Evolutionary conservation across 1,139 yeast species (phyloP).

Genomic region (Sugiyamaella novakii): DNA sequence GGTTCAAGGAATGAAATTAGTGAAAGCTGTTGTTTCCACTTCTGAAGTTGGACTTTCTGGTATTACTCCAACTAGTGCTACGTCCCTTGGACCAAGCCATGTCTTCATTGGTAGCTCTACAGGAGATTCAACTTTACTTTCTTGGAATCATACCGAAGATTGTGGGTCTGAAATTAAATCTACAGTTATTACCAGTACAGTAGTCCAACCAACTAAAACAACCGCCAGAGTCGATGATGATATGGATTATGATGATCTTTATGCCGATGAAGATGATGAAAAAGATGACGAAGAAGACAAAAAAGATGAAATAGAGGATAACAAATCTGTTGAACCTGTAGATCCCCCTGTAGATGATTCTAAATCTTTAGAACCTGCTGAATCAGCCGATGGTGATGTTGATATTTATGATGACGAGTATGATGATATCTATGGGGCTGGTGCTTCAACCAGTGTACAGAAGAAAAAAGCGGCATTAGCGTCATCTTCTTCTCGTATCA

Average conservation of each 20-base stretch:
- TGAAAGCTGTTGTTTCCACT: constrained; percentile 25
- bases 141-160: constrained; percentile 39
- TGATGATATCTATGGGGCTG: constrained; percentile 45
- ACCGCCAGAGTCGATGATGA: constrained; percentile 43
- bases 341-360: constrained; percentile 21
- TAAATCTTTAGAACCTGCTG: constrained; percentile 16
- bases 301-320: neutral
- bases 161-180: neutral
- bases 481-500: constrained; percentile 7
- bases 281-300: neutral
- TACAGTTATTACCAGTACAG: constrained; percentile 10
- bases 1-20: constrained; percentile 42
- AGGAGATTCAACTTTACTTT: constrained; percentile 47
- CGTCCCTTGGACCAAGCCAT: constrained; percentile 28
- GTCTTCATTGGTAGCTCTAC: constrained; percentile 51
- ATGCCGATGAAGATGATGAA: constrained; percentile 36
- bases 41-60: constrained; percentile 22
- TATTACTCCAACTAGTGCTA: constrained; percentile 32
- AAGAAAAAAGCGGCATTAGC: constrained; percentile 5
- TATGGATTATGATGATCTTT: constrained; percentile 33
- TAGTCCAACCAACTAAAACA: neutral
- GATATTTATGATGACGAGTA: constrained; percentile 45
- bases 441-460: constrained; percentile 7
- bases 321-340: neutral
- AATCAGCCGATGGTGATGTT: constrained; percentile 30